Base-by-base conservation (phyloP, 164 flowering plant species). In the Magnolia kwangsiensis region DNA sequence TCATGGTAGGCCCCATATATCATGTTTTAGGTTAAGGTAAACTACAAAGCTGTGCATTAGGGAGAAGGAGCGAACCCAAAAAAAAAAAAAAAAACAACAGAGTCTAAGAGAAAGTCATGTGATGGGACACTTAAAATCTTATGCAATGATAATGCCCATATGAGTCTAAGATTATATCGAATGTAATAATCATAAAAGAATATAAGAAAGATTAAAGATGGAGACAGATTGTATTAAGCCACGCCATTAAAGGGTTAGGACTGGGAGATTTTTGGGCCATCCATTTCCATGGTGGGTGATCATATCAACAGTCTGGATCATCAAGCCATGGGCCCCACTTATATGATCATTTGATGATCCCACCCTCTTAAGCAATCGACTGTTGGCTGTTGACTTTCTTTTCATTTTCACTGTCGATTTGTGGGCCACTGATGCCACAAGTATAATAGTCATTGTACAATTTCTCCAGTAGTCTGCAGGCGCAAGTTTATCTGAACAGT, bases 71-170 rank as follows among this genome's bases (percentile, higher is more conserved):
- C 24, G 24, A 23, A 23, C 24, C 24, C 24, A 23, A 23, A 23
- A 37, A 37, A 5, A 37, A 37, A 37, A 37, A 3, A 37, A 37
- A 5, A 37, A 5, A 55, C 11, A 55, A 1, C 11, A 55, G 11
- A 55, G 18, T 11, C 18, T 16, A 55, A 55, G 61, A 11, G 31
- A 68, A 24, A 67, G 76, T 74, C 76, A 27, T 37, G 29, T 37
- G 76, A 74, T n/a, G 68, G 27, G 67, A 74, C 51, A 63, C 55
- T 45, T 74, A 8, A 14, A 23, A 74, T 74, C 23, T 27, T 45
- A 63, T 63, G 67, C 58, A 37, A 74, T 74, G 68, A 74, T 74
- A 31, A 63, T 13, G 37, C 51, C 69, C 24, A 16, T 51, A 16
- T 6, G 37, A 19, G 55, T 72, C 74, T 55, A 72, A 18, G 23